Conservation (phyloP, 208 protist genomes). For the Trypanosoma avium region DNA sequence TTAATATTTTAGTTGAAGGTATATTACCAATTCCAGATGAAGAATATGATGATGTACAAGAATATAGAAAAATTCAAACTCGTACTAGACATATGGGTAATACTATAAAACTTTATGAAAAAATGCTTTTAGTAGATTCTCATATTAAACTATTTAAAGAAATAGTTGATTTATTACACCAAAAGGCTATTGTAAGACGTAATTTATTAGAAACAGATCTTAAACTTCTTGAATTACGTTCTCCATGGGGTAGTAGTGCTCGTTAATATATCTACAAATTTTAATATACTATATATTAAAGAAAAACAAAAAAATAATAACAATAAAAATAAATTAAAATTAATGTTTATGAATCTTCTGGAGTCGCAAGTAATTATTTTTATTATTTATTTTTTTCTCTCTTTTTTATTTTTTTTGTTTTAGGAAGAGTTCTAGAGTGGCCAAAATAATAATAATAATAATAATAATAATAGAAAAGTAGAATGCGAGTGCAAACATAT, state of each 20-base stretch:
- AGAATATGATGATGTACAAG: conserved; percentile 77
- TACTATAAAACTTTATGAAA: conserved; percentile 49
- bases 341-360: too few relatives aligned
- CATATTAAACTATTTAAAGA: conserved; percentile 41
- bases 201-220: conserved; percentile 41
- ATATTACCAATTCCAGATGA: conserved; percentile 71
- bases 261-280: too few relatives aligned
- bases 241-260: neutral
- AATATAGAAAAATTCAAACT: conserved; percentile 56
- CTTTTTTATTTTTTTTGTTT: too few relatives aligned
- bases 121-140: conserved; percentile 38
- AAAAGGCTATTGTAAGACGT: conserved; percentile 32
- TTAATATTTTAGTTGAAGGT: conserved; percentile 60
- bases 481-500: conserved; percentile 73
- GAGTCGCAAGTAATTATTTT: too few relatives aligned
- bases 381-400: too few relatives aligned
- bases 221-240: conserved; percentile 33
- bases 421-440: too few relatives aligned
- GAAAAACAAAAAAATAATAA: too few relatives aligned
- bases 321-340: too few relatives aligned
- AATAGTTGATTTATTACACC: conserved; percentile 30
- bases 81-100: conserved; percentile 59
- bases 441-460: neutral
- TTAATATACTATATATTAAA: too few relatives aligned
- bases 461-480: neutral